Percentiles rank a stretch among this genome's conserved stretches.
phyloP scores from a whole-genome alignment of 208 protist species.

The Tritrichomonas musculus region DNA sequence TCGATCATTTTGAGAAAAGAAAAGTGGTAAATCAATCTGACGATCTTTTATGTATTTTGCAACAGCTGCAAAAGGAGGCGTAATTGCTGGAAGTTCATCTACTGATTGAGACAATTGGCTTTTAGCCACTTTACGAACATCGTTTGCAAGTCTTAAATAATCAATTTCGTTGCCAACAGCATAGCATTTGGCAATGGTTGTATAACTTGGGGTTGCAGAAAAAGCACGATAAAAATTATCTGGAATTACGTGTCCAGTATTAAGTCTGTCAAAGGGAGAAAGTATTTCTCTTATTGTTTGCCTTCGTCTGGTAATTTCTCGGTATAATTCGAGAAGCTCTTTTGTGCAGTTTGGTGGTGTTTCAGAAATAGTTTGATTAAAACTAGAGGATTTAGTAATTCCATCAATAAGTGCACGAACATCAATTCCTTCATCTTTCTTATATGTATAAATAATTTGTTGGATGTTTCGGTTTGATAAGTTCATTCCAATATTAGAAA shows the following conservation, averaged over 20 bases:
- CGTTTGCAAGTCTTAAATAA: not conserved
- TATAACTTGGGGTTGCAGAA: not conserved
- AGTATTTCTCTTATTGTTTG: not conserved
- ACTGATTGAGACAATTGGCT: not conserved
- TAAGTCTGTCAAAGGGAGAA: not conserved
- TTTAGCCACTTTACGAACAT: not conserved
- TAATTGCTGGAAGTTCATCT: not conserved
- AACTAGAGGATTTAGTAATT: not conserved
- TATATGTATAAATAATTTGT: not conserved
- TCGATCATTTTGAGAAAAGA: not conserved
- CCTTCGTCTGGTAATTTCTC: not conserved
- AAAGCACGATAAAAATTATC: not conserved
- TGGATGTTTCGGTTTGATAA: not conserved
- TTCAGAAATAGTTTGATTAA: not conserved
- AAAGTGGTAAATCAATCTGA: not conserved
- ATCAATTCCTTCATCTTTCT: not conserved
- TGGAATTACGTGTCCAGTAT: not conserved
- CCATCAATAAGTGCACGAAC: not conserved
- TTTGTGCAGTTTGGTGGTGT: not conserved
- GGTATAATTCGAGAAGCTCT: not conserved
- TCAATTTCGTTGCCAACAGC: not conserved
- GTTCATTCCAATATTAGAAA: not conserved
- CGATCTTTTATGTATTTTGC: not conserved
- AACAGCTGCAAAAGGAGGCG: not conserved
- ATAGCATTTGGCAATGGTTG: not conserved